Base-by-base conservation (phyloP, 2,329 filamentous ascomycete genomes). In the Neospermospora avenae region DNA sequence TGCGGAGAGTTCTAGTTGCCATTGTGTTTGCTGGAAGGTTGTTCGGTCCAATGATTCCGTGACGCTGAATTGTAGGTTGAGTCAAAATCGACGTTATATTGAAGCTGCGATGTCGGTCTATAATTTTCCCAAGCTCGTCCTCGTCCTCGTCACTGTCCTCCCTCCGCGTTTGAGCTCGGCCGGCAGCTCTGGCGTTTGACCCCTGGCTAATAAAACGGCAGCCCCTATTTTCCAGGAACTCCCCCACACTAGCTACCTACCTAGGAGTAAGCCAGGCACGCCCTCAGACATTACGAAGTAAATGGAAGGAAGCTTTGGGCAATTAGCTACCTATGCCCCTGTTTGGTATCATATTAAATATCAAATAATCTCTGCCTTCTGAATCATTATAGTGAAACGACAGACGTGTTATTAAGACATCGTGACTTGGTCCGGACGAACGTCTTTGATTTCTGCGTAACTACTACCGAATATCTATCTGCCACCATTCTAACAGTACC, bases 1-100 rank as follows among this genome's bases (percentile, higher is more conserved):
- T 89, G 74, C 85, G 82, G 63, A 90, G 80, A 62, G 85, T 82
- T 74, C 85, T 79, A 70, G 85, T 79, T 72, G 85, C 85, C 84
- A 87, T 85, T 70, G 67, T 76, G 62, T 60, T 25, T 56, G 31
- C 35, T 57, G 53, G 44, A 41, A n/a, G 20, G 58, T 57, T 20
- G 57, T 55, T 51, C 54, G 44, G 42, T 61, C 59, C 58, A 34
- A n/a, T 57, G 16, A 31, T 28, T 39, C 7, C 51, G 39, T 22
- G 41, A 49, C 4, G 6, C 4, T 1, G 39, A 8, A 42, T 6
- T 3, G 37, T 8, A 31, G n/a, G n/a, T 3, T 10, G 28, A 31
- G 11, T 31, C 2, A 10, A 31, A 6, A 31, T 10, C 11, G 28
- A 31, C 28, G 28, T 31, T 31, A 5, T 6, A 3, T 31, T 6